Percentiles rank a stretch among this genome's conserved stretches.
Evolutionary conservation across 2,329 filamentous ascomycete genomes (phyloP).

Genomic region (Pseudogymnoascus sp.): DNA sequence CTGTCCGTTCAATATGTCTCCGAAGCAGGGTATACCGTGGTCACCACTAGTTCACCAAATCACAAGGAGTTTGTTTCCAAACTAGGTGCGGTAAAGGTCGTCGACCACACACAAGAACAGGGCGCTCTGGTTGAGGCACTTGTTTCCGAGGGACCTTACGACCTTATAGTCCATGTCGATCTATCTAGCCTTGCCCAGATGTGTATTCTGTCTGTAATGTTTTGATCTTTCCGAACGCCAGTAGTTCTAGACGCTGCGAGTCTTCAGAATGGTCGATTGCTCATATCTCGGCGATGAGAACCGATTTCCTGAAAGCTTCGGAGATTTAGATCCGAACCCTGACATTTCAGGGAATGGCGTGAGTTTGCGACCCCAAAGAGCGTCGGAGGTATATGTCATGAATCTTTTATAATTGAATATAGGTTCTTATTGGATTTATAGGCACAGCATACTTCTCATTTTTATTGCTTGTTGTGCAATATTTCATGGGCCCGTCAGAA

Average conservation of each 20-base stretch:
- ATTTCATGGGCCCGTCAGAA: neutral
- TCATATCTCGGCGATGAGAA: too few species aligned
- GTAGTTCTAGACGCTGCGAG: too few species aligned
- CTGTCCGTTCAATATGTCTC: slow-evolving; percentile 40
- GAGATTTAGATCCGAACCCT: neutral
- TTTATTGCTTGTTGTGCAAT: neutral
- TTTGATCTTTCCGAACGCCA: too few species aligned
- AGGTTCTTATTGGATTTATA: neutral
- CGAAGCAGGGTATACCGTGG: slow-evolving; percentile 38
- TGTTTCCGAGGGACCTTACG: too few species aligned
- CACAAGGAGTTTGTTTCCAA: slow-evolving; percentile 27
- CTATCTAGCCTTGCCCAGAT: slow-evolving; percentile 6
- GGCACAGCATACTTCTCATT: neutral
- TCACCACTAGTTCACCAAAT: slow-evolving; percentile 34
- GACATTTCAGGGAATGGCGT: neutral
- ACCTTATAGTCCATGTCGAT: neutral
- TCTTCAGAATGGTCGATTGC: too few species aligned
- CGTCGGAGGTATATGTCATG: neutral
- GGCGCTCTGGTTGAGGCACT: too few species aligned
- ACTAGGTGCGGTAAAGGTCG: slow-evolving; percentile 24
- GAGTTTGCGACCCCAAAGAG: neutral
- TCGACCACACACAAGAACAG: slow-evolving; percentile 20
- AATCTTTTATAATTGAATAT: neutral
- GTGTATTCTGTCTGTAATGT: too few species aligned
- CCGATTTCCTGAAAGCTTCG: too few species aligned